Conservation (phyloP, 257 asterid genomes). For the Petunia axillaris region DNA sequence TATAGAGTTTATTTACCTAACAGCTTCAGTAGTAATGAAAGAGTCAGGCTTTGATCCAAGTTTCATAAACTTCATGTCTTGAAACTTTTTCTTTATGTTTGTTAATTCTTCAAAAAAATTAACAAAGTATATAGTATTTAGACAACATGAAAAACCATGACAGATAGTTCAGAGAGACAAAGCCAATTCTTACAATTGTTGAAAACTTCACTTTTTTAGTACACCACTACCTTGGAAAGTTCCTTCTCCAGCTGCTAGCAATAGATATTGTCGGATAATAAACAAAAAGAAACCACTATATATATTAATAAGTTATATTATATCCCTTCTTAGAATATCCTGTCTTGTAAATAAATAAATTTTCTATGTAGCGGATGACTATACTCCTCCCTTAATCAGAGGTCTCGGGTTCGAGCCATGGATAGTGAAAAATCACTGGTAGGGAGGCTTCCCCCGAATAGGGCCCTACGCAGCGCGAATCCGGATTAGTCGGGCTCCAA, state of each 20-base stretch:
- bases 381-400: no score
- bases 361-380: not conserved
- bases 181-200: slow-evolving; percentile 20
- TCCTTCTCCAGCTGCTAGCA: slow-evolving; percentile 54
- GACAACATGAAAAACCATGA: slow-evolving; percentile 27
- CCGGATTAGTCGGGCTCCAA: no score
- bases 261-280: slow-evolving; percentile 42
- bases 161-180: slow-evolving; percentile 32
- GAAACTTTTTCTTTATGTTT: not conserved
- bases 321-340: not conserved
- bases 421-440: no score
- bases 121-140: not conserved
- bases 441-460: no score
- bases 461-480: no score
- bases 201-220: slow-evolving; percentile 34
- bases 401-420: no score
- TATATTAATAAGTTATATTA: not conserved
- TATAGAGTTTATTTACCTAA: slow-evolving; percentile 40
- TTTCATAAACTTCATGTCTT: slow-evolving; percentile 63
- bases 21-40: slow-evolving; percentile 58
- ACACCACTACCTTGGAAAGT: slow-evolving; percentile 36
- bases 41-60: slow-evolving; percentile 67
- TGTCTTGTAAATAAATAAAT: not conserved
- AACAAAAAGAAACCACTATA: slow-evolving; percentile 15
- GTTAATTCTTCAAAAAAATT: not conserved